Conservation (phyloP, 352 stramenopile genomes). For the Pythium plurisporium region DNA sequence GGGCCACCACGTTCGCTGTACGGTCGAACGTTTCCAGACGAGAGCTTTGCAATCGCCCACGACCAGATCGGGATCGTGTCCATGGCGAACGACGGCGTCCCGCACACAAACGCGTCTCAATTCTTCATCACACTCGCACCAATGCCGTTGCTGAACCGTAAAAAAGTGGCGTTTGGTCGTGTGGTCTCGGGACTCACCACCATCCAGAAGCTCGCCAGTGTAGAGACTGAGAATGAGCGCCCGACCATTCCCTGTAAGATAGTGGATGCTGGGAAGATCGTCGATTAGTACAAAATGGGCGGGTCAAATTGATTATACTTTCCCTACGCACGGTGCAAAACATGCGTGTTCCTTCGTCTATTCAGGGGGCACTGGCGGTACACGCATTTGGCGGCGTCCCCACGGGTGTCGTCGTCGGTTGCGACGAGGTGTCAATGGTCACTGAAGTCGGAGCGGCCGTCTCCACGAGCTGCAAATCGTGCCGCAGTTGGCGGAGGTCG, state of each 20-base stretch:
- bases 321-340: too few relatives aligned
- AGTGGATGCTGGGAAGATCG: slow-evolving; percentile 53
- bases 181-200: slow-evolving; percentile 62
- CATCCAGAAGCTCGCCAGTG: slow-evolving; percentile 39
- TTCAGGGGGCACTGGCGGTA: background rate
- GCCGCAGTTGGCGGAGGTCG: slow-evolving; percentile 56
- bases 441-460: background rate
- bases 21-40: slow-evolving; percentile 58
- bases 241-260: slow-evolving; percentile 65
- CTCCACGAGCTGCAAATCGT: slow-evolving; percentile 48
- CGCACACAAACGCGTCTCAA: slow-evolving; percentile 97
- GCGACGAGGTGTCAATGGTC: background rate
- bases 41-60: slow-evolving; percentile 69
- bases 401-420: background rate
- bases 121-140: slow-evolving; percentile 98
- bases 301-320: too few relatives aligned
- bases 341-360: background rate
- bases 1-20: slow-evolving; percentile 53
- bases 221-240: slow-evolving; percentile 51
- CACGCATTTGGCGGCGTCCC: background rate
- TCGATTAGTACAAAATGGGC: too few relatives aligned
- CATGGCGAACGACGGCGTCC: slow-evolving; percentile 95
- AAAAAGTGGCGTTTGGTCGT: slow-evolving; percentile 75
- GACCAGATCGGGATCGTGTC: slow-evolving; percentile 69
- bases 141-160: slow-evolving; percentile 60